Conservation (phyloP, 2,329 filamentous ascomycete species). For the Claviceps sp. region DNA sequence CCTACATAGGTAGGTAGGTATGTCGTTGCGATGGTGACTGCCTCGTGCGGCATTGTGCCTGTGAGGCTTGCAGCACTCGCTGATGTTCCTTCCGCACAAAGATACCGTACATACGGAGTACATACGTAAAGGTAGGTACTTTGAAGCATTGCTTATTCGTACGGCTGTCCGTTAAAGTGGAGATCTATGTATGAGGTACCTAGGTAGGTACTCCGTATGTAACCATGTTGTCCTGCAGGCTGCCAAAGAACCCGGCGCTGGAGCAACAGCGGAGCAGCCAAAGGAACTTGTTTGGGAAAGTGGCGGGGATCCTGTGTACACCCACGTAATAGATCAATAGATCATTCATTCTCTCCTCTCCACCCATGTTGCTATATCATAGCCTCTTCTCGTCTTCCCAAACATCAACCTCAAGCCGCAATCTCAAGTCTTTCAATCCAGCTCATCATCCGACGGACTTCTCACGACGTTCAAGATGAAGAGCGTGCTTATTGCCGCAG, state of each 20-base stretch:
- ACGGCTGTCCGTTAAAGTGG: too few species aligned
- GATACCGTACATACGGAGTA: neutral
- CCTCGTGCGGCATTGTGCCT: neutral
- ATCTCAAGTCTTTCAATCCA: neutral
- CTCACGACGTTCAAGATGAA: constrained; percentile 54
- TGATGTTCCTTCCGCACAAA: neutral
- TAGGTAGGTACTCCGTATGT: too few species aligned
- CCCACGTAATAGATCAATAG: neutral
- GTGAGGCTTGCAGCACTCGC: neutral
- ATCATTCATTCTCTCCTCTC: neutral
- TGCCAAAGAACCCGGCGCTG: neutral
- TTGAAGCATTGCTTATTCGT: too few species aligned
- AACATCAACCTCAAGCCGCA: neutral
- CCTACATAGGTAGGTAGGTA: too few species aligned
- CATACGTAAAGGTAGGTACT: too few species aligned
- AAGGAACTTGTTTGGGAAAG: neutral
- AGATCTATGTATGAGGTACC: too few species aligned
- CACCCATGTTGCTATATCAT: neutral
- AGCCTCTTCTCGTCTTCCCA: neutral
- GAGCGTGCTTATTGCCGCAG: constrained; percentile 65
- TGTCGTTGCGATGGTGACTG: neutral
- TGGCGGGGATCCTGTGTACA: neutral
- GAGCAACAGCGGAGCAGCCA: neutral
- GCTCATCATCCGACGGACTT: neutral
- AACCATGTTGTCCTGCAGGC: neutral